Conservation (phyloP, 176 grass and related monocot species). For the Pharus latifolius region DNA sequence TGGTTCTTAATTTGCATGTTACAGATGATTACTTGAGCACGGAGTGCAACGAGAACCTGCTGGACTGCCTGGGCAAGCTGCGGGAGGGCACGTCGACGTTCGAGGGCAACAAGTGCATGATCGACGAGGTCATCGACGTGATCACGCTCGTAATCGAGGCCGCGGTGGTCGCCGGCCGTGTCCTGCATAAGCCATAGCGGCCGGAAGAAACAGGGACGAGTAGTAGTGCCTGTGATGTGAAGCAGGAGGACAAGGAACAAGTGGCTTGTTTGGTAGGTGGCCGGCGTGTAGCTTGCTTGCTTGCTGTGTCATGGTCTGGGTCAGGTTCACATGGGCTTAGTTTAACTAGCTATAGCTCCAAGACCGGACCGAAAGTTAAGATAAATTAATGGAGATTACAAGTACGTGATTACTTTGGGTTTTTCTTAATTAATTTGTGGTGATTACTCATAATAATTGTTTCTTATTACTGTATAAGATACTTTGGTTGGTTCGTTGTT, state of each 20-base stretch:
- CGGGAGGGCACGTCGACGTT: slow-evolving; percentile 39
- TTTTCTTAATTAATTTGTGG: background rate
- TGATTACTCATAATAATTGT: too few species aligned
- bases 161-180: slow-evolving; percentile 63
- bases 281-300: slow-evolving; percentile 26
- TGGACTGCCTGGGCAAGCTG: slow-evolving; percentile 55
- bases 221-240: too few species aligned
- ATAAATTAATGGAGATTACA: slow-evolving; percentile 10
- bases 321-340: slow-evolving; percentile 15
- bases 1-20: background rate
- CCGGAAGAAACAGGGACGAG: too few species aligned
- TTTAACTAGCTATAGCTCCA: background rate
- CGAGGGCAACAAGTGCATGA: slow-evolving; percentile 73
- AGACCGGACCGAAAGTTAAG: background rate
- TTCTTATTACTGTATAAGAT: too few species aligned
- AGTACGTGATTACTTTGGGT: background rate
- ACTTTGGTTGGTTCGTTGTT: too few species aligned
- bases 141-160: slow-evolving; percentile 70
- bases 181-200: slow-evolving; percentile 72
- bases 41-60: slow-evolving; percentile 58
- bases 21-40: slow-evolving; percentile 80
- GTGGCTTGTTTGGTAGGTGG: slow-evolving; percentile 5
- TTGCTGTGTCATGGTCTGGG: slow-evolving; percentile 1
- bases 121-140: slow-evolving; percentile 80
- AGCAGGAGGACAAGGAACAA: background rate